A percentile compares a stretch with the other conserved stretches of the same genome.
These are phyloP conservation scores for Silene coronaria DNA, from an alignment of 179 eudicot species.

Conservation along the genomic window DNA sequence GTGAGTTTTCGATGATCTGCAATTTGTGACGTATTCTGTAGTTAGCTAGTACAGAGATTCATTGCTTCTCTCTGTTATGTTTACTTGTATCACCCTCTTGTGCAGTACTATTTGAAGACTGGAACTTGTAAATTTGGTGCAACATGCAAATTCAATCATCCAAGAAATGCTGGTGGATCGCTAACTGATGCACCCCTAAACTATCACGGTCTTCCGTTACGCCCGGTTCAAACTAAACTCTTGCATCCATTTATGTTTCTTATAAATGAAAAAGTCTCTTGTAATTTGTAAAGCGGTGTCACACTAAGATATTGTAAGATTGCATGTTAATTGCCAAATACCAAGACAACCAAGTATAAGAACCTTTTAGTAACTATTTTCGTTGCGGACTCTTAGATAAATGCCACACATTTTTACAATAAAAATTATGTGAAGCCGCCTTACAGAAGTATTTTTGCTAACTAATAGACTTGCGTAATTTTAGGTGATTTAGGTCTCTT, in stretches of 20 bases:
- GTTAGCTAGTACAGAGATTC: neutral
- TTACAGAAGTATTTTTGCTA: neutral
- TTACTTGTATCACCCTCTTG: conserved; percentile 19
- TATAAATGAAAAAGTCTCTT: neutral
- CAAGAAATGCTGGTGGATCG: conserved; percentile 75
- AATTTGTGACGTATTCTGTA: neutral
- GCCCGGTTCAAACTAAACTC: conserved; percentile 46
- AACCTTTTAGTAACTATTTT: neutral
- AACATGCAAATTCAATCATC: conserved; percentile 88
- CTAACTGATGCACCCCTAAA: conserved; percentile 53
- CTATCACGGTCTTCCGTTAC: conserved; percentile 75
- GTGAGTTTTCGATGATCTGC: conserved; percentile 29
- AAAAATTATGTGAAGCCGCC: too few species aligned
- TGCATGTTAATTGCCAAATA: neutral
- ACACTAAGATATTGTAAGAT: neutral
- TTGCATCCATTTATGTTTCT: neutral
- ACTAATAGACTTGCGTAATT: neutral
- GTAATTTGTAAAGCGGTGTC: too few species aligned
- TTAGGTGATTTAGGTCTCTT: neutral
- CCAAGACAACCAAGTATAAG: neutral
- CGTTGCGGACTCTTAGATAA: neutral
- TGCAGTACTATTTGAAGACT: conserved; percentile 85
- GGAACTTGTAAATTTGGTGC: conserved; percentile 93
- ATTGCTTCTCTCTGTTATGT: neutral
- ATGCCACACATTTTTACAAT: neutral